A percentile compares a stretch with the other conserved stretches of the same genome.
phyloP scores from a whole-genome alignment of 1,284 basidiomycete genomes.

The Agroathelia rolfsii region DNA sequence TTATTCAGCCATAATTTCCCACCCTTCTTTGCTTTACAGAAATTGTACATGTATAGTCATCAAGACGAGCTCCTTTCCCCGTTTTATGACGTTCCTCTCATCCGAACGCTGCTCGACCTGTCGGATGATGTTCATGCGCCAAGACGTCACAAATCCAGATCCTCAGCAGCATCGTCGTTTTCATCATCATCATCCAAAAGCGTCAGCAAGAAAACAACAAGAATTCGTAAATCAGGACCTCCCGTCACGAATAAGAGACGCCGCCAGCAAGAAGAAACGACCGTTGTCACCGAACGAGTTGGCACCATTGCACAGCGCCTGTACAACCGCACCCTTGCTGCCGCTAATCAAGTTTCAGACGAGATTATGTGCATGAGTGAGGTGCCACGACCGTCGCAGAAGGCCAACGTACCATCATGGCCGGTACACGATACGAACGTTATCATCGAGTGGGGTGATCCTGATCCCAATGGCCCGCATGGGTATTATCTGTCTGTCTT shows the following conservation, averaged over 20 bases:
- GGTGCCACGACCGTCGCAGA: no score
- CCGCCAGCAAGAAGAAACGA: conserved; percentile 28
- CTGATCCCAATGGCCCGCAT: conserved; percentile 14
- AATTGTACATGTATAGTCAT: conserved; percentile 25
- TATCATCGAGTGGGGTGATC: conserved; percentile 39
- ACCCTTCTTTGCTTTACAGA: conserved; percentile 17
- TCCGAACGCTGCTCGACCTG: conserved; percentile 16
- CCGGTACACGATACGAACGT: no score
- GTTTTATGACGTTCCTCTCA: conserved; percentile 25
- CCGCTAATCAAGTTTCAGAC: conserved; percentile 24
- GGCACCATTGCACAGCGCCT: conserved; percentile 34
- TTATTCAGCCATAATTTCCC: background rate
- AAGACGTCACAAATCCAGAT: no score
- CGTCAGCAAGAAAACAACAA: no score
- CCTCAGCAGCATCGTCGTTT: no score
- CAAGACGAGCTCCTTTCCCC: conserved; percentile 27
- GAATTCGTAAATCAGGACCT: no score
- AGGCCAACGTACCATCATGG: no score
- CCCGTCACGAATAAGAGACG: no score
- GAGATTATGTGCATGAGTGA: no score
- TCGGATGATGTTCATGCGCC: conserved; percentile 7
- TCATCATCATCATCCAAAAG: no score
- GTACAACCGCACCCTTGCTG: conserved; percentile 34
- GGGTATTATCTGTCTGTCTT: conserved; percentile 32
- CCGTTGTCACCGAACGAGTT: conserved; percentile 43